Base-by-base conservation (phyloP, 495 filamentous ascomycete species). In the Elasticomyces elasticus region DNA sequence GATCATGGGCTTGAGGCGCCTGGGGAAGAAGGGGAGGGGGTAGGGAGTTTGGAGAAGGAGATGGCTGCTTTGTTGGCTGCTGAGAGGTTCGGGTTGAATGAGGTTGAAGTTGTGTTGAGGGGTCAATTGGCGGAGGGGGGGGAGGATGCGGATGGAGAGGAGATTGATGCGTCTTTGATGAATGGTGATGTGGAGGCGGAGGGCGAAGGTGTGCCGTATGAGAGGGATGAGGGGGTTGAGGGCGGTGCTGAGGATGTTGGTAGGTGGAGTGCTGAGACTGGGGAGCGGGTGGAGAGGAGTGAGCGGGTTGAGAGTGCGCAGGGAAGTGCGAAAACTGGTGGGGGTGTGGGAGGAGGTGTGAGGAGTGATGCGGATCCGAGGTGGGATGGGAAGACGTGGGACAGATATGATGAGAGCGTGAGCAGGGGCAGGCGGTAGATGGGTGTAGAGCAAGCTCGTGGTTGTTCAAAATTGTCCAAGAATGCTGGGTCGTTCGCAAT, bases 1-100 rank as follows among this genome's bases (percentile, higher is more conserved):
- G 28, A 48, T 12, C 58, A 61, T 24, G 44, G 44, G 11, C 46
- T 61, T 9, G 30, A 57, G 41, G 23, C 49, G 35, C 58, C 58
- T 1, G 45, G 19, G 1, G 49, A 54, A 20, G 54, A 28, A n/a
- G 53, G 54, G 19, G 43, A 12, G 41, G 37, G 44, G n/a, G 35
- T 15, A 1, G 38, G 37, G 26, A 22, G n/a, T 6, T 27, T 28
- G 26, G 30, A 30, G 25, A 37, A 48, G 25, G 49, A 49, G 44
- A 40, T 30, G 30, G 22, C 50, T 5, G 23, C 46, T 13, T 41
- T 58, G 42, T 22, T 23, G 19, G 48, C 23, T 11, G 55, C 25
- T 13, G 55, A 54, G 13, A 17, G 38, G 12, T 46, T 51, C 19
- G 44, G 51, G 26, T 33, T 42, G 35, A 23, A 27, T 20, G 30